Base-by-base conservation (phyloP, 257 asterid species). In the Forsythia suspensa region DNA sequence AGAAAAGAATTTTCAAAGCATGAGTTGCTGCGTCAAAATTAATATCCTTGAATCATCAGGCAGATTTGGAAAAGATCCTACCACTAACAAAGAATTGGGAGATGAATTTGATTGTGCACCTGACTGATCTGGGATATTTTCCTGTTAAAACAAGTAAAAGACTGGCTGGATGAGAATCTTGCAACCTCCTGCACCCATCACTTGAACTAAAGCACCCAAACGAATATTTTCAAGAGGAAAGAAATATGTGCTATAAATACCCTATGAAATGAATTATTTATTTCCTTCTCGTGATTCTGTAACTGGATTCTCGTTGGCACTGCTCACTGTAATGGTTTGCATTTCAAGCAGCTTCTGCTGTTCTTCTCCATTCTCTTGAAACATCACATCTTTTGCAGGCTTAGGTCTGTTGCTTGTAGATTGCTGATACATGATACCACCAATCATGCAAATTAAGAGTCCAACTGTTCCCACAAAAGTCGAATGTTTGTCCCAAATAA, bases 401-500 rank as follows among this genome's bases (percentile, higher is more conserved):
- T 88, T 83, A 41, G 91, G 82, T 76, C 88, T 89, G 71, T 77
- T 85, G 86, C 88, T 92, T 7, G 94, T 86, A 36, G 97, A 95
- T 74, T 87, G 98, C 59, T 95, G 99, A 84, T 95, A 95, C 94
- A 95, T 20, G 42, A 93, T 67, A 67, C 99, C 99, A 37, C 98
- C 99, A 73, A 82, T 29, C 99, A 95, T 95, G 85, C 99, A 95
- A 79, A 93, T 89, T 87, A 95, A 81, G 52, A 95, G 95, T 36
- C 98, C 98, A 5, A 92, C 83, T 13, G 98, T 95, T 24, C 98
- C 98, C 82, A 92, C 86, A 39, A 90, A 48, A 16, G 97, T 87
- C 5, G 98, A 93, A 80, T 95, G 99, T 75, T 95, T 92, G 71
- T 95, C 99, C 99, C 99, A 95, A 75, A 95, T 84, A 9, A 92